These are phyloP conservation scores for Cryptococcus amylolentus DNA, from an alignment of 1,284 basidiomycete genomes.

Conservation along the genomic window DNA sequence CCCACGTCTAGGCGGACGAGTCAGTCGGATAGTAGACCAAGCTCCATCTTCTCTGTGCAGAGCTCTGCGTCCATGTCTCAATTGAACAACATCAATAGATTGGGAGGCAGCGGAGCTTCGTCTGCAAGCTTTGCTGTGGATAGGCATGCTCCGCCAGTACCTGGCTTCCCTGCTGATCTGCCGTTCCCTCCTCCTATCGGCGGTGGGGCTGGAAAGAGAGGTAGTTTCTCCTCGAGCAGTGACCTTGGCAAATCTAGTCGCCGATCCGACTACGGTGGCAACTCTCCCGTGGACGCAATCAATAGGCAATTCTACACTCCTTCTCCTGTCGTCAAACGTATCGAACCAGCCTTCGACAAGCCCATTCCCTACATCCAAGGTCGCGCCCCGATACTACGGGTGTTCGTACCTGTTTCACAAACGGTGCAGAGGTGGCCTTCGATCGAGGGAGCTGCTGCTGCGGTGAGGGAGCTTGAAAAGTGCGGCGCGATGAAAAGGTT, in stretches of 20 bases:
- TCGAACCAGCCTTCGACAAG: conserved; percentile 47
- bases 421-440: conserved; percentile 45
- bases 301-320: conserved; percentile 14
- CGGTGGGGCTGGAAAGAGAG: conserved; percentile 19
- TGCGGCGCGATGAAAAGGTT: conserved; percentile 45
- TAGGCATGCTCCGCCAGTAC: conserved; percentile 18
- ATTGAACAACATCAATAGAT: conserved; percentile 12
- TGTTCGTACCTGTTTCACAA: conserved; percentile 46
- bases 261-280: conserved; percentile 23
- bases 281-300: conserved; percentile 15
- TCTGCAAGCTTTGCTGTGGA: conserved; percentile 17
- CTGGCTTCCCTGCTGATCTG: conserved; percentile 18
- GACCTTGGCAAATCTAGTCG: conserved; percentile 26
- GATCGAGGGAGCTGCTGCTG: conserved; percentile 40
- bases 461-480: conserved; percentile 45
- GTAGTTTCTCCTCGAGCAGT: conserved; percentile 28
- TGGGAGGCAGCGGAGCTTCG: conserved; percentile 8
- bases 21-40: conserved; percentile 29
- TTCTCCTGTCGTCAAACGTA: conserved; percentile 6
- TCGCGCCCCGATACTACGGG: conserved; percentile 44
- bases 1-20: conserved; percentile 25
- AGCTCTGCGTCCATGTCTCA: conserved; percentile 30
- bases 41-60: conserved; percentile 47
- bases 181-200: conserved; percentile 22
- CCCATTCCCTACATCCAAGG: conserved; percentile 44